Base-by-base conservation (phyloP, 768 basidiomycete genomes). In the Mycena polygramma region DNA sequence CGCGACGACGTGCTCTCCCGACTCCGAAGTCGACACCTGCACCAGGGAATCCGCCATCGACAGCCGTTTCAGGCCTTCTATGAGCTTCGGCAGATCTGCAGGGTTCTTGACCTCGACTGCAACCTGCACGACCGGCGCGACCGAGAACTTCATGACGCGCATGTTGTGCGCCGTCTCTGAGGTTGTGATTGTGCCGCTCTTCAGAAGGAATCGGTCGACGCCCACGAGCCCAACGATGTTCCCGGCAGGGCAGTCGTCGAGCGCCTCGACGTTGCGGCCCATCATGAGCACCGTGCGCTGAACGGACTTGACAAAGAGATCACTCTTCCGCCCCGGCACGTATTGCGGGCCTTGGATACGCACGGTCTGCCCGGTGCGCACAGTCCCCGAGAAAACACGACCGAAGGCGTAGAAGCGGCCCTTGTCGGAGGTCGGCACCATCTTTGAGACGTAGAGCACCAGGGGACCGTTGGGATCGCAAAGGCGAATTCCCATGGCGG, bases 401-500 rank as follows among this genome's bases (percentile, higher is more conserved):
- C 98, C 98, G 82, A 99, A 99, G 70, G 98, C 98, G 83, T 99
- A 99, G 93, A 99, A 99, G 72, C 98, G 97, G 79, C 98, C 98
- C 86, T 98, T 99, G 84, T 99, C 98, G 75, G 96, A 97, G 46
- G 97, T 98, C 70, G 98, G 98, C 77, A 99, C 98, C 98, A 99
- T 99, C 92, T 99, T 99, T 75, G 97, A 99, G 84, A 99, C 88
- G 84, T 99, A 99, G 73, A 97, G 90, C 80, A 99, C 96, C 71
- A 99, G 94, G 74, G 98, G 98, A 61, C 91, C 98, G 53, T 91
- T 91, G 80, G 98, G 93, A 85, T 99, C 94, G 80, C 98, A 99
- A 81, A 98, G 96, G 64, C 98, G 92, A 86, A 99, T 97, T 86
- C 92, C 95, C 74, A 99, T 94, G 74, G 98, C 98, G 68, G 96